phyloP scores from a whole-genome alignment of 495 filamentous ascomycete genomes.

The Penicillium steckii region DNA sequence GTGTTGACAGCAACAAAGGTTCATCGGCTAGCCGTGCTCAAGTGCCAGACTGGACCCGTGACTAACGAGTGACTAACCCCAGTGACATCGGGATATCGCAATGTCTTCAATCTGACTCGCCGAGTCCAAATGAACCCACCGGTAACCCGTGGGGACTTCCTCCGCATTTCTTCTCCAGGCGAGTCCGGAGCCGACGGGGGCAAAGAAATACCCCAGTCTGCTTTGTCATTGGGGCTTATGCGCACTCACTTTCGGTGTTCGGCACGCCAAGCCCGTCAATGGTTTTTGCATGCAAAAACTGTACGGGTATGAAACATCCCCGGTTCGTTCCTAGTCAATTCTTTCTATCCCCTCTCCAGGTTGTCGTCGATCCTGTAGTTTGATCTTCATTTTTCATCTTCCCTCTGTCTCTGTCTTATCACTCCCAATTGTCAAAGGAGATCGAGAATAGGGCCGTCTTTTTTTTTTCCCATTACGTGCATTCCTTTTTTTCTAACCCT shows the following conservation, averaged over 20 bases:
- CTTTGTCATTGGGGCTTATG: slow-evolving; percentile 4
- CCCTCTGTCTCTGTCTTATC: neutral
- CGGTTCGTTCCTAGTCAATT: neutral
- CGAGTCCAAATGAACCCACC: slow-evolving; percentile 9
- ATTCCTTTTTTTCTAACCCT: neutral
- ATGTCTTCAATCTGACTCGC: slow-evolving; percentile 9
- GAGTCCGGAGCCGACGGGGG: slow-evolving; percentile 8
- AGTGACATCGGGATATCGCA: neutral
- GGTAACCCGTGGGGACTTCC: slow-evolving; percentile 15
- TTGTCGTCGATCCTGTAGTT: neutral
- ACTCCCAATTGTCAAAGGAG: neutral
- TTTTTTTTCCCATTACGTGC: too few relatives aligned
- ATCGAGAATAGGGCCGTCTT: too few relatives aligned
- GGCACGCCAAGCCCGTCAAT: slow-evolving; percentile 3
- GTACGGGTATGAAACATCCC: neutral
- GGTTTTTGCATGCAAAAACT: slow-evolving; percentile 2
- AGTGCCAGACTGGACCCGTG: slow-evolving; percentile 16
- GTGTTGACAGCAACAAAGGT: neutral
- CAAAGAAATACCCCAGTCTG: slow-evolving; percentile 2
- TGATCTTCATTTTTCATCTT: neutral
- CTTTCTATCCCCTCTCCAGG: neutral
- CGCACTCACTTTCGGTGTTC: slow-evolving; percentile 15
- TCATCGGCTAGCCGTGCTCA: slow-evolving; percentile 23
- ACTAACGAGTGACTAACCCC: too few relatives aligned
- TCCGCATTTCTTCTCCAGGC: slow-evolving; percentile 25